Conservation (phyloP, 2,329 filamentous ascomycete genomes). For the Neospermospora avenae region DNA sequence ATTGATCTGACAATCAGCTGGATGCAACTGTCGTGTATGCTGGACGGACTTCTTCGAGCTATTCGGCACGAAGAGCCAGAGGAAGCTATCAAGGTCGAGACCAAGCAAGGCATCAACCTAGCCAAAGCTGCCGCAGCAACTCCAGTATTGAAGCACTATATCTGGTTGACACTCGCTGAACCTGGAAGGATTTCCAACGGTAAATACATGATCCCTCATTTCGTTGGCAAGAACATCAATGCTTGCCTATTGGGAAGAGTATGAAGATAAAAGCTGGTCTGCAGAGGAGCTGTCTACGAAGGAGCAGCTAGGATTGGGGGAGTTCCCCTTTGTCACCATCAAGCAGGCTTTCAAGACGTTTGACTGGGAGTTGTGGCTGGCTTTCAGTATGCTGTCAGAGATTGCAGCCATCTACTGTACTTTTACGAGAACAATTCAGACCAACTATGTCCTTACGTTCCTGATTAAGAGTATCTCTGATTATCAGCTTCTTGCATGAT, state of each 20-base stretch:
- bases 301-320: slow-evolving; percentile 28
- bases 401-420: too few species aligned
- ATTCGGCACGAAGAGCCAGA: slow-evolving; percentile 39
- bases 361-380: slow-evolving; percentile 9
- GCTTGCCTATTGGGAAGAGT: slow-evolving; percentile 31
- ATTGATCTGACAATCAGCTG: slow-evolving; percentile 7
- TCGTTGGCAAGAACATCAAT: slow-evolving; percentile 34
- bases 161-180: slow-evolving; percentile 43
- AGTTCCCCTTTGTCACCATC: not conserved
- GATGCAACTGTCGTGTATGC: slow-evolving; percentile 51
- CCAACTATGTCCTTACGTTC: too few species aligned
- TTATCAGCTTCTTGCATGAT: not conserved
- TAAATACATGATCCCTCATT: slow-evolving; percentile 39
- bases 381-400: too few species aligned
- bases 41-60: slow-evolving; percentile 54
- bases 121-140: slow-evolving; percentile 41
- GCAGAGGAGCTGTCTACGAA: slow-evolving; percentile 29
- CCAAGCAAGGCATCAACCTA: slow-evolving; percentile 45
- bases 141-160: slow-evolving; percentile 41
- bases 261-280: slow-evolving; percentile 30
- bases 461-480: too few species aligned
- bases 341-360: slow-evolving; percentile 11
- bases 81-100: slow-evolving; percentile 38
- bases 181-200: slow-evolving; percentile 37
- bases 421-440: too few species aligned